Percentiles rank a stretch among this genome's conserved stretches.
Conservation (phyloP, 352 stramenopile genomes). For the Halophytophthora polymorphica region DNA sequence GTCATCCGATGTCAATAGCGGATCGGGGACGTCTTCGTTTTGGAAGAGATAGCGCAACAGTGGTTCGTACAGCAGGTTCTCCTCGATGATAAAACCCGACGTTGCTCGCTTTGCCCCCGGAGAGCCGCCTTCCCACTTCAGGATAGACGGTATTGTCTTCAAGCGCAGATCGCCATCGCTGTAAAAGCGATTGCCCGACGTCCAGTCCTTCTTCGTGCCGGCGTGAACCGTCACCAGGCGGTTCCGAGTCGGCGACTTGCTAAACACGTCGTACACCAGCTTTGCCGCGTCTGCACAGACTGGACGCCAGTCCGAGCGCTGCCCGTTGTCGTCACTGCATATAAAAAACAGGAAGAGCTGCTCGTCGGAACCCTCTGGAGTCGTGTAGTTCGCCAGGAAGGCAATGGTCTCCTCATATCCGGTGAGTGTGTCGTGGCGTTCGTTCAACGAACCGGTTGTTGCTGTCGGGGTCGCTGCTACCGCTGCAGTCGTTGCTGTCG, state of each 20-base stretch:
- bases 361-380: conserved; percentile 23
- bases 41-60: conserved; percentile 74
- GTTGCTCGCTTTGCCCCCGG: conserved; percentile 47
- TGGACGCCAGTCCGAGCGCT: conserved; percentile 39
- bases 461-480: background rate
- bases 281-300: conserved; percentile 44
- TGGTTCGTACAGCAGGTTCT: conserved; percentile 51
- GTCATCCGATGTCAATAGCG: conserved; percentile 32
- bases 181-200: conserved; percentile 51
- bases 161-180: conserved; percentile 60
- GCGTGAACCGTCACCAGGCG: conserved; percentile 57
- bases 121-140: conserved; percentile 54
- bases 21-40: conserved; percentile 48
- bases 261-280: conserved; percentile 55
- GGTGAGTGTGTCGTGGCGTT: conserved; percentile 43
- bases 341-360: conserved; percentile 71
- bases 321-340: conserved; percentile 51
- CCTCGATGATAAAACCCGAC: conserved; percentile 51
- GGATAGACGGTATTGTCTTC: conserved; percentile 59
- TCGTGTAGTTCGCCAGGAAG: conserved; percentile 48
- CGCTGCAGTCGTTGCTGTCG: background rate
- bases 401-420: conserved; percentile 49
- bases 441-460: conserved; percentile 15
- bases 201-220: conserved; percentile 56
- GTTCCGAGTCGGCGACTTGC: conserved; percentile 42